A percentile compares a stretch with the other conserved stretches of the same genome.
These are phyloP conservation scores for Breviolum minutum DNA, from an alignment of 73 alveolate genomes.

Conservation along the genomic window DNA sequence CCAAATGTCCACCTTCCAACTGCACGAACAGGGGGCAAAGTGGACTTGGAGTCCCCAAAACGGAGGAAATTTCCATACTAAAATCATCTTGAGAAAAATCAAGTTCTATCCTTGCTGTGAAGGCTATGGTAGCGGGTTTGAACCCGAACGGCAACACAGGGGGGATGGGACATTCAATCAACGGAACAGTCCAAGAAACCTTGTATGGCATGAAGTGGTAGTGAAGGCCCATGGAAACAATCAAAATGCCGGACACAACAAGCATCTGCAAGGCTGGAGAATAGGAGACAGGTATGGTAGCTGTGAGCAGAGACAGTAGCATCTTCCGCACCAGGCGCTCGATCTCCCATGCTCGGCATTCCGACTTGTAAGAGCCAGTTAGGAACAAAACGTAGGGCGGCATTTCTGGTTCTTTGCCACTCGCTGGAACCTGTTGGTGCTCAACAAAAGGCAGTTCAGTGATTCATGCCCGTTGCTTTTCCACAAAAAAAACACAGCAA, in stretches of 20 bases:
- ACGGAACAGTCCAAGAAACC: not conserved
- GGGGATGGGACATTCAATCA: not conserved
- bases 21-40: not conserved
- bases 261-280: slow-evolving; percentile 19
- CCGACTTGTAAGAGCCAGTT: not conserved
- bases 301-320: slow-evolving; percentile 8
- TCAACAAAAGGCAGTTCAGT: no score
- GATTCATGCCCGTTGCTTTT: no score
- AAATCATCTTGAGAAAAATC: not conserved
- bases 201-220: slow-evolving; percentile 2
- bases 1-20: not conserved
- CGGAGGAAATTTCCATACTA: no score
- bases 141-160: not conserved
- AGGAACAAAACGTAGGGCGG: not conserved
- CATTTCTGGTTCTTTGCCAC: not conserved
- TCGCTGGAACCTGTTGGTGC: no score
- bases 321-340: slow-evolving; percentile 53
- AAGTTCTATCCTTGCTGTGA: not conserved
- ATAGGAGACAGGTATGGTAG: not conserved
- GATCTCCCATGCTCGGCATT: not conserved
- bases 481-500: no score
- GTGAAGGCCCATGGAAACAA: not conserved
- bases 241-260: not conserved
- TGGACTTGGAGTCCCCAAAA: not conserved
- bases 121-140: not conserved